phyloP scores from a whole-genome alignment of 2,329 filamentous ascomycete species.

The Claviceps citrina region DNA sequence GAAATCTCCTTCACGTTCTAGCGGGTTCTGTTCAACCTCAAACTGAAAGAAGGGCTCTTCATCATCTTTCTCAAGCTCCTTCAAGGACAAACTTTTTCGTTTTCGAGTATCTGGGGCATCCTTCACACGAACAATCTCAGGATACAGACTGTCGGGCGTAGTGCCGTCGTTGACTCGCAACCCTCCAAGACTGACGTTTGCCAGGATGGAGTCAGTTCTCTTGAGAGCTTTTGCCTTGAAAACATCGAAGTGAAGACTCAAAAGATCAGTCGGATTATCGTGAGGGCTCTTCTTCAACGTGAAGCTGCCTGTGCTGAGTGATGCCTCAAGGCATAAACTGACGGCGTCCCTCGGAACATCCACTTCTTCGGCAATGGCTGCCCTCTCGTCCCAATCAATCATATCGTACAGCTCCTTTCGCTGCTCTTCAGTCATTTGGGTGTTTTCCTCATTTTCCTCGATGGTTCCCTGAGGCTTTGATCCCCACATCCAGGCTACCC shows the following conservation, averaged over 20 bases:
- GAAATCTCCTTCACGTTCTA: constrained; percentile 83
- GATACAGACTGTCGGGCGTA: constrained; percentile 76
- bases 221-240: constrained; percentile 85
- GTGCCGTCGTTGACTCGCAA: constrained; percentile 93
- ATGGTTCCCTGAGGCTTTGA: constrained; percentile 48
- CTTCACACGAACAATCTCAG: constrained; percentile 92
- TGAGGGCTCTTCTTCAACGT: constrained; percentile 62
- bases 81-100: constrained; percentile 35
- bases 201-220: constrained; percentile 76
- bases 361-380: constrained; percentile 70
- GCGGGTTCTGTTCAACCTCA: constrained; percentile 84
- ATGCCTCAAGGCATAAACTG: constrained; percentile 83
- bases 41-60: constrained; percentile 80
- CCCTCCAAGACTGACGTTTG: constrained; percentile 79
- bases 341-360: constrained; percentile 82
- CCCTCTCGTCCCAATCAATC: constrained; percentile 97
- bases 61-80: constrained; percentile 34
- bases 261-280: constrained; percentile 55
- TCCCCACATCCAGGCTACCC: constrained; percentile 87
- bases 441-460: constrained; percentile 51
- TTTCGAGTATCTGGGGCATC: constrained; percentile 47
- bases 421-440: constrained; percentile 86
- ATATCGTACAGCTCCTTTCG: constrained; percentile 91
- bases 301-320: constrained; percentile 90
- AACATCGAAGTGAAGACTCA: constrained; percentile 85